Base-by-base conservation (phyloP, 306 rosid genomes). In the Canavalia ensiformis region DNA sequence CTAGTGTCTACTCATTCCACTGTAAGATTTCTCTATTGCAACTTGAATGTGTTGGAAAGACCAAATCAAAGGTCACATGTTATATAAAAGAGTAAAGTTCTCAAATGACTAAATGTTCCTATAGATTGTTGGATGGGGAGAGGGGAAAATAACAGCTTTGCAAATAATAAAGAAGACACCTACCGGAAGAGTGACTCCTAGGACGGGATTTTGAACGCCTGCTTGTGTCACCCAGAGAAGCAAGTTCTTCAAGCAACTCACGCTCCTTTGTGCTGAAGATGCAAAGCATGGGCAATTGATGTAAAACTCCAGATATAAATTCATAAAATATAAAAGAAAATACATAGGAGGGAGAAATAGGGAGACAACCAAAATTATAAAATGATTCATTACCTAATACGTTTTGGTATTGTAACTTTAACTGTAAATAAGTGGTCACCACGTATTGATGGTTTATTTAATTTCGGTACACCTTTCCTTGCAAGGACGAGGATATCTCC, bases 391-490 rank as follows among this genome's bases (percentile, higher is more conserved):
- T 87, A 95, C 99, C 99, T 93, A 74, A 92, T 75, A 62, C 96
- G 94, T 74, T 90, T 93, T 47, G 99, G 98, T 84, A 95, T 89
- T 30, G 94, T 86, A 72, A 95, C 96, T 87, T 95, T 90, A 65
- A 95, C 90, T 13, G 90, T 90, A 84, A 95, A 91, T 82, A 95
- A 80, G 89, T 95, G 99, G 78, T 95, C 98, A 4, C 99, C 98
- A 31, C 99, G 98, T 68, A 95, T 88, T 47, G 98, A 90, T 31
- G 98, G 91, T 75, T 88, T 93, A 88, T 91, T 95, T 74, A 95
- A 80, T 87, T 95, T 95, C 33, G 98, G 99, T 11, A 79, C 94
- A 75, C 99, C 99, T 84, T 93, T 95, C 83, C 91, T 93, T 6
- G 99, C 88, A 84, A 95, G 88, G 47, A 91, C 90, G 39, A 93